phyloP scores from a whole-genome alignment of 2,329 filamentous ascomycete species.

The Calonectria hawksworthii region DNA sequence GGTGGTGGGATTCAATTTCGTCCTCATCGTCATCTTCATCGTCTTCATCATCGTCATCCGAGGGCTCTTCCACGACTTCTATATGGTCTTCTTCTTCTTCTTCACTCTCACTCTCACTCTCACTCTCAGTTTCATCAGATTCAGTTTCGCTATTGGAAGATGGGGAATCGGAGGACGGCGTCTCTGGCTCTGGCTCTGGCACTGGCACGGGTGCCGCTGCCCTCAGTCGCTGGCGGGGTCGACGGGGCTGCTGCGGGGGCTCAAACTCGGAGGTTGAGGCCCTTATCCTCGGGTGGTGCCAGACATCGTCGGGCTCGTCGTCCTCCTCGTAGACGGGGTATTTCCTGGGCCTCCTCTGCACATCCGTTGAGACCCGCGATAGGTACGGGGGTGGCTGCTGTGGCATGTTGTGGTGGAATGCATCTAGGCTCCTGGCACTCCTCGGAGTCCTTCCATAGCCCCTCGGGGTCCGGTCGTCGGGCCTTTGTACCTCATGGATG shows the following conservation, averaged over 20 bases:
- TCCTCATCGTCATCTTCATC: slow-evolving; percentile 33
- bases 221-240: slow-evolving; percentile 1
- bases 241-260: slow-evolving; percentile 9
- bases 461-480: slow-evolving; percentile 47
- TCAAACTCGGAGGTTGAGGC: slow-evolving; percentile 9
- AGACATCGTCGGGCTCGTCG: slow-evolving; percentile 28
- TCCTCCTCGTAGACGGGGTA: slow-evolving; percentile 47
- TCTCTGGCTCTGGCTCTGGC: slow-evolving; percentile 8
- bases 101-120: slow-evolving; percentile 27
- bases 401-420: slow-evolving; percentile 47
- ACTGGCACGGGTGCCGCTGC: neutral
- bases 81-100: slow-evolving; percentile 39
- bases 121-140: slow-evolving; percentile 5
- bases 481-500: slow-evolving; percentile 50
- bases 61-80: slow-evolving; percentile 41
- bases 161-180: slow-evolving; percentile 13
- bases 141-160: slow-evolving; percentile 20
- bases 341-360: slow-evolving; percentile 46
- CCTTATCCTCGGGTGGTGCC: neutral
- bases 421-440: slow-evolving; percentile 46
- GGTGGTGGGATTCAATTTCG: slow-evolving; percentile 45
- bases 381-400: slow-evolving; percentile 44
- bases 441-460: slow-evolving; percentile 38
- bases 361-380: slow-evolving; percentile 47
- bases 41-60: neutral